phyloP scores from a whole-genome alignment of 2,329 filamentous ascomycete genomes.

The Geosmithia putterillii region DNA sequence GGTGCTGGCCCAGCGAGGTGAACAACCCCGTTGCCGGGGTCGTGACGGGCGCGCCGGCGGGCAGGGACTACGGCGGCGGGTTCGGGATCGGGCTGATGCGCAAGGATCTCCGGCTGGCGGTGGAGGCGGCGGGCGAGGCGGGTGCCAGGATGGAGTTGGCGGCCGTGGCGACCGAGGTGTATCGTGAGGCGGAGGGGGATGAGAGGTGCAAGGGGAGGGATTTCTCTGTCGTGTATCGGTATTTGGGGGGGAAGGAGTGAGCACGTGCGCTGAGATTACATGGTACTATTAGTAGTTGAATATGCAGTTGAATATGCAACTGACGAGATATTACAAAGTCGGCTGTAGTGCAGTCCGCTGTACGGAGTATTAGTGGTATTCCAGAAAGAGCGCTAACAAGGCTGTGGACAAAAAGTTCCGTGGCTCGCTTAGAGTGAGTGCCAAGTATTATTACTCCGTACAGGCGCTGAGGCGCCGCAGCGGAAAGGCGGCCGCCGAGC shows the following conservation, averaged over 20 bases:
- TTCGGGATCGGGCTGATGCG: constrained; percentile 71
- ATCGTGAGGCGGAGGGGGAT: constrained; percentile 50
- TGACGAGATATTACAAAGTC: no score
- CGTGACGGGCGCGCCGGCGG: constrained; percentile 61
- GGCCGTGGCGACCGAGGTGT: constrained; percentile 50
- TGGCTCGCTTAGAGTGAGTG: no score
- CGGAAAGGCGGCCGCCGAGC: no score
- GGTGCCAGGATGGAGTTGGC: constrained; percentile 55
- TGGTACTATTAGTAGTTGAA: no score
- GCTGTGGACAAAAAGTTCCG: no score
- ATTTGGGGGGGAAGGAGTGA: constrained; percentile 40
- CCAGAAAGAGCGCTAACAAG: no score
- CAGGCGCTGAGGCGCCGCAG: no score
- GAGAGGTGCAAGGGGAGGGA: constrained; percentile 57
- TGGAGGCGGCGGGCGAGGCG: constrained; percentile 57
- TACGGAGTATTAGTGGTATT: no score
- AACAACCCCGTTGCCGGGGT: constrained; percentile 93
- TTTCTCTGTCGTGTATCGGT: constrained; percentile 73
- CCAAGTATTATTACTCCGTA: no score
- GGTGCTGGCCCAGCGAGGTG: constrained; percentile 88
- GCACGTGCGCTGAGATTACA: no score
- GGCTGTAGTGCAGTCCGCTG: no score
- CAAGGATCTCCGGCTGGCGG: constrained; percentile 65
- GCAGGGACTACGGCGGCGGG: constrained; percentile 63
- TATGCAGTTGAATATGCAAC: no score